Percentiles rank a stretch among this genome's conserved stretches.
Conservation (phyloP, 2,329 filamentous ascomycete species). For the Arthrinium phaeospermum region DNA sequence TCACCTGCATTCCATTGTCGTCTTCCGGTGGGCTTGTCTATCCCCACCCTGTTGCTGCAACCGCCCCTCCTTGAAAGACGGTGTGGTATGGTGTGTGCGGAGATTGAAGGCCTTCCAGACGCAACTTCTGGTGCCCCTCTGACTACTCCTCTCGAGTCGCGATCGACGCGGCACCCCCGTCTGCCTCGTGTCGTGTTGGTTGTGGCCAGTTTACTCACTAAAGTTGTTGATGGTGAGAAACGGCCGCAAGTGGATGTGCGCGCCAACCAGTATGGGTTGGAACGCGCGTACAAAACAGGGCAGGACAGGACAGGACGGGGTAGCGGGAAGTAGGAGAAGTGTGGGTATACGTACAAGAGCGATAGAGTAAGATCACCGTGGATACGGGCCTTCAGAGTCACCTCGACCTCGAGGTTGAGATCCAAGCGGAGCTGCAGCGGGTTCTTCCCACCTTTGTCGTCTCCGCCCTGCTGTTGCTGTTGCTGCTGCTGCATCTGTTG, state of each 20-base stretch:
- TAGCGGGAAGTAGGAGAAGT: conserved; percentile 16
- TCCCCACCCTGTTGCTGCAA: neutral
- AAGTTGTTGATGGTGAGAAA: neutral
- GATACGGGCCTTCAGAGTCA: conserved; percentile 84
- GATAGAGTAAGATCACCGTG: conserved; percentile 82
- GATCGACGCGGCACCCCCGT: neutral
- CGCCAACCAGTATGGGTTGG: neutral
- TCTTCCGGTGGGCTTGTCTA: neutral
- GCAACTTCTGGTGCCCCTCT: neutral
- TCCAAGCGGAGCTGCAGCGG: conserved; percentile 77
- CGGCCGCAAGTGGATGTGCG: neutral
- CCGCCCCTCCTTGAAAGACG: conserved; percentile 9
- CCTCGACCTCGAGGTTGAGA: conserved; percentile 82
- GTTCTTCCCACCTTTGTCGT: conserved; percentile 55
- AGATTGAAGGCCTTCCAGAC: conserved; percentile 3
- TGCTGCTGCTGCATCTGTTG: conserved; percentile 30
- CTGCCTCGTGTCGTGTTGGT: neutral
- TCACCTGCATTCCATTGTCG: neutral
- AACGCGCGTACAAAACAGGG: neutral
- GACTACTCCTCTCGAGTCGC: neutral
- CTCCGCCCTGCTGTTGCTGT: conserved; percentile 39
- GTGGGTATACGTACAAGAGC: conserved; percentile 56
- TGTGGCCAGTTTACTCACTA: conserved; percentile 17
- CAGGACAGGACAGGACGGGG: conserved; percentile 17
- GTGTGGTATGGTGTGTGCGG: conserved; percentile 10